A percentile compares a stretch with the other conserved stretches of the same genome.
These are phyloP conservation scores for Clohesyomyces aquaticus DNA, from an alignment of 495 filamentous ascomycete species.

Conservation along the genomic window DNA sequence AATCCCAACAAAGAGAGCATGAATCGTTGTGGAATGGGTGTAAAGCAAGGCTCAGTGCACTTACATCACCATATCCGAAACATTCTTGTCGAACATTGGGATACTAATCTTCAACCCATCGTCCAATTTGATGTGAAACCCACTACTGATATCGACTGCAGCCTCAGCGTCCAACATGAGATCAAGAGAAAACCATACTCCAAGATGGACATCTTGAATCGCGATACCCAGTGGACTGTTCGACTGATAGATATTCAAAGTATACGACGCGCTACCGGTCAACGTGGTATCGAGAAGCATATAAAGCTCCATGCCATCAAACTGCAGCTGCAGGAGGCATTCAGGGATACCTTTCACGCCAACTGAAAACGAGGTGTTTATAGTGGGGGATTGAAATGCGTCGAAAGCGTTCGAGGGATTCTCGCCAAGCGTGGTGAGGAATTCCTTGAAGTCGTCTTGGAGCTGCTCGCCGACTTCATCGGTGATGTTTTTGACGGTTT, in stretches of 20 bases:
- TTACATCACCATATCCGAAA: slow-evolving; percentile 27
- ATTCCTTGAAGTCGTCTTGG: slow-evolving; percentile 13
- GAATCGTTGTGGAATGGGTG: too few species aligned
- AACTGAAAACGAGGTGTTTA: slow-evolving; percentile 37
- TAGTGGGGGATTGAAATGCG: slow-evolving; percentile 48
- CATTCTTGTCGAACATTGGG: slow-evolving; percentile 20
- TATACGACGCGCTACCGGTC: slow-evolving; percentile 51
- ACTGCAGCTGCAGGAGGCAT: slow-evolving; percentile 51
- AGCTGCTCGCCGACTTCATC: slow-evolving; percentile 27
- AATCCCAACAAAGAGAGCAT: too few species aligned
- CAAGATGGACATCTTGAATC: slow-evolving; percentile 48
- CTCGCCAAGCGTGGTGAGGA: slow-evolving; percentile 5
- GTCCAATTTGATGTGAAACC: slow-evolving; percentile 58
- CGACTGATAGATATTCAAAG: slow-evolving; percentile 54
- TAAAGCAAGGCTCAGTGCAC: too few species aligned
- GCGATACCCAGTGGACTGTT: slow-evolving; percentile 51
- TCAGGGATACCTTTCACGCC: slow-evolving; percentile 52
- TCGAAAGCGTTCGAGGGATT: slow-evolving; percentile 39
- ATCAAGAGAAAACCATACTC: slow-evolving; percentile 53
- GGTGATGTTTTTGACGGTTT: slow-evolving; percentile 37
- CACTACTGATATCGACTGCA: slow-evolving; percentile 55
- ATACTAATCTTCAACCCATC: slow-evolving; percentile 27
- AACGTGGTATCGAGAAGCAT: slow-evolving; percentile 54
- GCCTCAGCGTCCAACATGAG: slow-evolving; percentile 54
- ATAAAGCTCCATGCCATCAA: slow-evolving; percentile 59